Percentiles rank a stretch among this genome's conserved stretches.
These are phyloP conservation scores for Abrus precatorius DNA, from an alignment of 306 rosid species.

Conservation along the genomic window DNA sequence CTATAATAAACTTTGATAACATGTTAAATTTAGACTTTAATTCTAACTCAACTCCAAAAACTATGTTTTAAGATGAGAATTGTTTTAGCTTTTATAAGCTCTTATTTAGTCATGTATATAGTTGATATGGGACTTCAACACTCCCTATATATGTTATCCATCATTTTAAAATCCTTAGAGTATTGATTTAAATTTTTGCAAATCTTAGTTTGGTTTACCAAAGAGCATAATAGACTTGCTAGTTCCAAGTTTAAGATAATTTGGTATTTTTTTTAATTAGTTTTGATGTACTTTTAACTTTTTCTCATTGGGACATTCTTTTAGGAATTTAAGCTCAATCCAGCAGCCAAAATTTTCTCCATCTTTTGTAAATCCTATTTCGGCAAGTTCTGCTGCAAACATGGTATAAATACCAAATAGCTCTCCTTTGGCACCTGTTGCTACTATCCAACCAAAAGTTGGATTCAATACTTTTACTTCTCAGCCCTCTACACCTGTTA, in stretches of 20 bases:
- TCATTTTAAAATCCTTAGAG: conserved; percentile 37
- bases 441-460: conserved; percentile 69
- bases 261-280: background rate
- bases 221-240: conserved; percentile 32
- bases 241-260: conserved; percentile 35
- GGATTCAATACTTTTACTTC: conserved; percentile 61
- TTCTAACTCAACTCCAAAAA: too few relatives aligned
- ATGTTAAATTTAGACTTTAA: too few relatives aligned
- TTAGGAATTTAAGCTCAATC: conserved; percentile 92
- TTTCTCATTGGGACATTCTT: conserved; percentile 40
- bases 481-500: conserved; percentile 70
- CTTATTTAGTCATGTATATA: too few relatives aligned
- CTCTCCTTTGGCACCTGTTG: conserved; percentile 57
- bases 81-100: too few relatives aligned
- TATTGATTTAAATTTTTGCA: conserved; percentile 6
- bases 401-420: conserved; percentile 72
- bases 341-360: conserved; percentile 91
- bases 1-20: too few relatives aligned
- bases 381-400: conserved; percentile 63
- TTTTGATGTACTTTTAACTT: conserved; percentile 33
- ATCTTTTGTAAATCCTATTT: conserved; percentile 55
- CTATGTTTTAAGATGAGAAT: too few relatives aligned
- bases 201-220: conserved; percentile 32
- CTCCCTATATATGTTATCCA: background rate
- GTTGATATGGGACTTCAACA: too few relatives aligned